Conservation (phyloP, 169 alveolate species). For the Cryptosporidium viatorum region DNA sequence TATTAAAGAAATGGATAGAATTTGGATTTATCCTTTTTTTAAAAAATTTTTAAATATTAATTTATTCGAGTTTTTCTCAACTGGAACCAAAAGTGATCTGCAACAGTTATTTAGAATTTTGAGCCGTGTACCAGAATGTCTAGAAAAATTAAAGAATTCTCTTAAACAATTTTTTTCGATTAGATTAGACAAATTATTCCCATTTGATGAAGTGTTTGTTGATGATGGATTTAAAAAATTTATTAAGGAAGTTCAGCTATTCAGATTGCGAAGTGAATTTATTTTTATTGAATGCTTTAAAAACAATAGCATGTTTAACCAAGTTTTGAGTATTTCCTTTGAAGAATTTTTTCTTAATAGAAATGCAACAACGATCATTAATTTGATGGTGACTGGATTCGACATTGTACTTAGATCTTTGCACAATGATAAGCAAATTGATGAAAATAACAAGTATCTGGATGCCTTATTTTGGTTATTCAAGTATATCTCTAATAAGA, state of each 20-base stretch:
- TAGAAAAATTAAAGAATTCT: constrained; percentile 11
- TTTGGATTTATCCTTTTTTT: constrained; percentile 68
- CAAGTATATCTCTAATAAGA: constrained; percentile 32
- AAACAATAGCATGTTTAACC: constrained; percentile 5
- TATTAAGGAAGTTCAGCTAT: neutral
- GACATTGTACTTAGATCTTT: constrained; percentile 18
- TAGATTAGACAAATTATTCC: constrained; percentile 12
- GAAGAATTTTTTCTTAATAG: constrained; percentile 45
- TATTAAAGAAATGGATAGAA: constrained; percentile 24
- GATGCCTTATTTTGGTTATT: constrained; percentile 37
- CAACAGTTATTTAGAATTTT: constrained; percentile 43
- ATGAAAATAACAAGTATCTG: neutral
- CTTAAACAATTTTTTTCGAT: constrained; percentile 10
- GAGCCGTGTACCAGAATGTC: constrained; percentile 59
- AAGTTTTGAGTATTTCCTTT: constrained; percentile 26
- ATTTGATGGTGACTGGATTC: constrained; percentile 59
- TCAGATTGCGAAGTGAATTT: constrained; percentile 34
- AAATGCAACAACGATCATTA: neutral
- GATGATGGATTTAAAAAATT: neutral
- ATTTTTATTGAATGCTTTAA: constrained; percentile 43
- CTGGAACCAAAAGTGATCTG: constrained; percentile 16
- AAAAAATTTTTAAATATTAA: neutral
- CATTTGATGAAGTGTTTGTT: constrained; percentile 5
- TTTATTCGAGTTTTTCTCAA: constrained; percentile 11
- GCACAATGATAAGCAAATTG: neutral